A percentile compares a stretch with the other conserved stretches of the same genome.
Conservation (phyloP, 164 flowering plant genomes). For the Saururus chinensis region DNA sequence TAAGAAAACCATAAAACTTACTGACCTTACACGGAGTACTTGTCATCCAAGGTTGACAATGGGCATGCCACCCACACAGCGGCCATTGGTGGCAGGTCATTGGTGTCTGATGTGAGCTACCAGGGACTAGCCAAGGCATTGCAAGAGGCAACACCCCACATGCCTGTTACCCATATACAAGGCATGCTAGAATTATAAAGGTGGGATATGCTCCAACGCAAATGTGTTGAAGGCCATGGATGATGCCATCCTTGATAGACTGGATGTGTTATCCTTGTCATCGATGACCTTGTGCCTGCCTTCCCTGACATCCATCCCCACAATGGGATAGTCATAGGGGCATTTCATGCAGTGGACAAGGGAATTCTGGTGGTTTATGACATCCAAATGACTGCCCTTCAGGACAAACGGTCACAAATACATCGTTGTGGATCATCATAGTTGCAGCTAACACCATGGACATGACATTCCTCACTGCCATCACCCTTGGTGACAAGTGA, state of each 20-base stretch:
- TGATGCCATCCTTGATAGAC: conserved; percentile 20
- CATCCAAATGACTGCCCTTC: conserved; percentile 17
- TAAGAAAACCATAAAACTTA: too few relatives aligned
- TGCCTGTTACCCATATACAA: conserved; percentile 19
- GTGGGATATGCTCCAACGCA: conserved; percentile 4
- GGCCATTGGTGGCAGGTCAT: conserved; percentile 12
- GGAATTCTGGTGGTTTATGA: conserved; percentile 20
- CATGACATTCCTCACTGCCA: conserved; percentile 14
- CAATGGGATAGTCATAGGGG: conserved; percentile 9
- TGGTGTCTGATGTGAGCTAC: conserved; percentile 11
- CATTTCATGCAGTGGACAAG: conserved; percentile 11
- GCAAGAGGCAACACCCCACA: conserved; percentile 19
- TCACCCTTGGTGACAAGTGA: conserved; percentile 15
- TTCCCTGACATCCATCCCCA: conserved; percentile 5
- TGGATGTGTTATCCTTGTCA: conserved; percentile 15
- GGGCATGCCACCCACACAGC: conserved; percentile 20
- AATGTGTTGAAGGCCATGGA: conserved; percentile 18
- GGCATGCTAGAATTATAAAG: conserved; percentile 6
- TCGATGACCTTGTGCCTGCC: conserved; percentile 5
- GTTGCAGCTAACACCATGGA: conserved; percentile 22
- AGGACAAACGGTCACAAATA: conserved; percentile 14
- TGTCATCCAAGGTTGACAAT: conserved; percentile 11
- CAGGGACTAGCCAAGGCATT: conserved; percentile 10
- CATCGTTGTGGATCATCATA: conserved; percentile 18
- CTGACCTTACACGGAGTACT: conserved; percentile 7